Evolutionary conservation across 352 stramenopile genomes (phyloP).

Genomic region (Pythium volutum): DNA sequence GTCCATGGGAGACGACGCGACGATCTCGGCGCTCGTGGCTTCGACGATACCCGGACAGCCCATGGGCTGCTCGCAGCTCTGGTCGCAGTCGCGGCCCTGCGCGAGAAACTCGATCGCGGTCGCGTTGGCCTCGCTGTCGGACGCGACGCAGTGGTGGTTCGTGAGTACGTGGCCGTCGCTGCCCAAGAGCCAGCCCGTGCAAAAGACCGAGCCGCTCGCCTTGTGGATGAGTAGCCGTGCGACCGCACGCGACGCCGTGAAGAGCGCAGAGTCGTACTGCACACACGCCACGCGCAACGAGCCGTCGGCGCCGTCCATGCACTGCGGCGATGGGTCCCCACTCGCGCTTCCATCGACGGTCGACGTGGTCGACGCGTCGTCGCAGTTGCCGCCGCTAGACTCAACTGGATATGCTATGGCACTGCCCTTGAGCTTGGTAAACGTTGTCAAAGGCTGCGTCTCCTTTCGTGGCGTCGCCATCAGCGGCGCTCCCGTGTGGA

Average conservation of each 20-base stretch:
- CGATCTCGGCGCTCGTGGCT: conserved; percentile 28
- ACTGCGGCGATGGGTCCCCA: neutral
- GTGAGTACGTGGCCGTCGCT: conserved; percentile 59
- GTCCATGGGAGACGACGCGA: conserved; percentile 26
- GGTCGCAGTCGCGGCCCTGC: conserved; percentile 24
- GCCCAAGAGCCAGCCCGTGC: conserved; percentile 51
- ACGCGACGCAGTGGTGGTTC: conserved; percentile 50
- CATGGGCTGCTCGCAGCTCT: conserved; percentile 27
- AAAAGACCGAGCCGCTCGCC: conserved; percentile 33
- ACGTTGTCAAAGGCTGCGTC: too few relatives aligned
- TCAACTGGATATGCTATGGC: neutral
- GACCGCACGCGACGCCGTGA: conserved; percentile 25
- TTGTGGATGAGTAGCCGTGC: conserved; percentile 50
- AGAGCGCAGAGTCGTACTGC: conserved; percentile 15
- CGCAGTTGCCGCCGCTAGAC: neutral
- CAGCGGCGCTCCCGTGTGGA: neutral
- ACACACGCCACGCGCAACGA: conserved; percentile 31
- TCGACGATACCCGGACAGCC: conserved; percentile 35
- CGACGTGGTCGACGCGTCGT: neutral
- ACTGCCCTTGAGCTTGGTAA: neutral
- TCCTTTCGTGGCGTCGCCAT: neutral
- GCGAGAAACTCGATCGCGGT: conserved; percentile 48
- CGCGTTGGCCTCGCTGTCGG: conserved; percentile 28
- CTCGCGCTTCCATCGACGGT: neutral
- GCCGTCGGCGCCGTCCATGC: neutral